Conservation (phyloP, 208 protist genomes). For the Trichomonas vaginalis region DNA sequence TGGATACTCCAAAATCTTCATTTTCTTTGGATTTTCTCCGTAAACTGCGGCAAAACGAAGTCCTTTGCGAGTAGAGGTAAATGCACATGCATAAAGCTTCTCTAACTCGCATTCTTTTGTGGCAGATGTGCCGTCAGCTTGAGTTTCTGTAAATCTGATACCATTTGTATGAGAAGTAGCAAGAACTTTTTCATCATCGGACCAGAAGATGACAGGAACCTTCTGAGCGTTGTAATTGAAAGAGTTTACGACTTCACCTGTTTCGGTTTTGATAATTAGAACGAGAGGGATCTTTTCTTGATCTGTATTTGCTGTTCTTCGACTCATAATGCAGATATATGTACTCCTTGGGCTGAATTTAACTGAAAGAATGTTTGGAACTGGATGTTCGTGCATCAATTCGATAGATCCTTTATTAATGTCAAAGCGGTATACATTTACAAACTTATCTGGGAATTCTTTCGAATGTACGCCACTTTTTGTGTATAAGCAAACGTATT, state of each 20-base stretch:
- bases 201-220: neutral
- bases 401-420: neutral
- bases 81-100: neutral
- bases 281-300: neutral
- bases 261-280: neutral
- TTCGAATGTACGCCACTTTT: neutral
- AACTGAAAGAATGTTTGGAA: neutral
- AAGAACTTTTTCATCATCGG: neutral
- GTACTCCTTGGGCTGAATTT: neutral
- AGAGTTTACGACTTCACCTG: neutral
- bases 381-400: neutral
- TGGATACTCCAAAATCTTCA: neutral
- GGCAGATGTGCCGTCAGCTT: neutral
- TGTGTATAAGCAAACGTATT: neutral
- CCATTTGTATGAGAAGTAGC: neutral
- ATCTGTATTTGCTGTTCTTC: neutral
- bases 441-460: neutral
- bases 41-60: neutral
- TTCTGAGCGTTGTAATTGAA: neutral
- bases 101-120: neutral
- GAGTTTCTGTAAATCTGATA: neutral
- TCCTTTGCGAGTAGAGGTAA: neutral
- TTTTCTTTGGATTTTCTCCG: neutral
- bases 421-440: neutral
- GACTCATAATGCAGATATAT: neutral